These are phyloP conservation scores for Solanum megistacrolobum DNA, from an alignment of 257 asterid genomes.

Conservation along the genomic window DNA sequence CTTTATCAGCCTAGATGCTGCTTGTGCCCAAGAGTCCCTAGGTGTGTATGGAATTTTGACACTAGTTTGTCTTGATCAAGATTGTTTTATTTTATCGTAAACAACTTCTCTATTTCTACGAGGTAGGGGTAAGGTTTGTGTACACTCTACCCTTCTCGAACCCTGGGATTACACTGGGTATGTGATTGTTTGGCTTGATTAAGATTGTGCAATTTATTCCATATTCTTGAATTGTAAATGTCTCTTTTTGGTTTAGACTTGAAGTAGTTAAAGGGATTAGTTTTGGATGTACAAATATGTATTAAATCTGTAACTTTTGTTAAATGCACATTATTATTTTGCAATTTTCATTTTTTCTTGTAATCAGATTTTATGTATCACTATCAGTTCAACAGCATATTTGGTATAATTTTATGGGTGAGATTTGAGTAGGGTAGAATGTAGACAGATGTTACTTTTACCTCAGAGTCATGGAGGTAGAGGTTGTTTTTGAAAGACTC, in stretches of 20 bases:
- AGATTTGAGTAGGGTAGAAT: background rate
- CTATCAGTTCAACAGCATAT: background rate
- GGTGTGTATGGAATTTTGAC: background rate
- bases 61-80: background rate
- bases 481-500: fast-evolving
- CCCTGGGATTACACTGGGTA: fast-evolving
- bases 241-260: background rate
- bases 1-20: background rate
- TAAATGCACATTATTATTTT: background rate
- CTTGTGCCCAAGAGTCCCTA: background rate
- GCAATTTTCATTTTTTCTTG: background rate
- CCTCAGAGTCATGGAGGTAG: fast-evolving
- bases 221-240: background rate
- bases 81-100: background rate
- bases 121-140: background rate
- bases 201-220: background rate
- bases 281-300: background rate
- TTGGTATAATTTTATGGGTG: background rate
- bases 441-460: background rate
- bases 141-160: background rate
- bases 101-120: background rate
- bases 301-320: background rate
- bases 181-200: background rate
- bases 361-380: background rate
- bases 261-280: background rate